Percentiles rank a stretch among this genome's conserved stretches.
phyloP scores from a whole-genome alignment of 768 basidiomycete species.

The Lepiota venenata region DNA sequence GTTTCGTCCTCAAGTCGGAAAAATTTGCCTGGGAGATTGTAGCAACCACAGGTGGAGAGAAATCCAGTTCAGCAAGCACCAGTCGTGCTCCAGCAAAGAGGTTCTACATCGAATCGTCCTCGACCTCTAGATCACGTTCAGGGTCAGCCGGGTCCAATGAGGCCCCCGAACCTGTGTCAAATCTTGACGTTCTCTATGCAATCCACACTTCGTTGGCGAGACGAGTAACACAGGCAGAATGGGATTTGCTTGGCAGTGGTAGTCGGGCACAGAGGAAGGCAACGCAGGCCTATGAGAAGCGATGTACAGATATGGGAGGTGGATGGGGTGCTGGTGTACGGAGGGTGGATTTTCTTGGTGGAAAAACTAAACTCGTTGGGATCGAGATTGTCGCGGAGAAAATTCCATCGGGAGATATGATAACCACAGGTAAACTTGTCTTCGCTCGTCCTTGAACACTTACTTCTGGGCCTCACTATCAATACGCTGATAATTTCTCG shows the following conservation, averaged over 20 bases:
- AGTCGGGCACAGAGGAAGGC: conserved; percentile 57
- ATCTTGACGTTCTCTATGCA: conserved; percentile 60
- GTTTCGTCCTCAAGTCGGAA: conserved; percentile 48
- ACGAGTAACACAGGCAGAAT: conserved; percentile 62
- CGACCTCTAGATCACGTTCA: conserved; percentile 4
- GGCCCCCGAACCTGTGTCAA: conserved; percentile 35
- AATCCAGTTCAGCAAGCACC: conserved; percentile 10
- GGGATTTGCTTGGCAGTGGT: conserved; percentile 52
- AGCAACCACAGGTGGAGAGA: conserved; percentile 26
- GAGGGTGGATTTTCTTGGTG: conserved; percentile 62
- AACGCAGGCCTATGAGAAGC: conserved; percentile 57
- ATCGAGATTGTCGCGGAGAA: conserved; percentile 34
- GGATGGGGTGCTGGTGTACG: conserved; percentile 71
- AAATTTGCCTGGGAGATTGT: conserved; percentile 62
- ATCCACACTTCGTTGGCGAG: conserved; percentile 52
- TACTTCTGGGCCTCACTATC: too few species aligned
- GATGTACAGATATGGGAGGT: conserved; percentile 57
- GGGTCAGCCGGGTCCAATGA: neutral
- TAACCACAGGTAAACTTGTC: conserved; percentile 10
- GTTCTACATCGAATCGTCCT: conserved; percentile 14
- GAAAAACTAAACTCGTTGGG: conserved; percentile 57
- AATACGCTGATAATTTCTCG: too few species aligned
- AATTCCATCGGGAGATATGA: neutral
- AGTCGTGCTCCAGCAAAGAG: conserved; percentile 6
- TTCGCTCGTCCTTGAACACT: conserved; percentile 10